phyloP scores from a whole-genome alignment of 1,139 yeast genomes.

The Waltiozyma sp. region DNA sequence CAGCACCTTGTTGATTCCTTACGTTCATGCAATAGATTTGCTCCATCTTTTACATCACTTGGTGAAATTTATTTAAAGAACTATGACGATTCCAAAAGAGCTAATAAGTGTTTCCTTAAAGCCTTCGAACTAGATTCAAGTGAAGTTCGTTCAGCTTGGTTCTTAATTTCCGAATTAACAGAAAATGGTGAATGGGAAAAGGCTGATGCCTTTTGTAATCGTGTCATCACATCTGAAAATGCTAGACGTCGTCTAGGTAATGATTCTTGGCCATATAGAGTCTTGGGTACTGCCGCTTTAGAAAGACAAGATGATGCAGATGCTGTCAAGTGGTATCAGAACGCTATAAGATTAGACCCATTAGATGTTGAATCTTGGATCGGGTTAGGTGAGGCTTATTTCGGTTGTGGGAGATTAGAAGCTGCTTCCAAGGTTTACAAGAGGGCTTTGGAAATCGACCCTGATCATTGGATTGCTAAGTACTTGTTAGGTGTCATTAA shows the following conservation, averaged over 20 bases:
- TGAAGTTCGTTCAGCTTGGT: slow-evolving; percentile 65
- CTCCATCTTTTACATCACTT: slow-evolving; percentile 70
- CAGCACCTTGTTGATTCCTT: slow-evolving; percentile 50
- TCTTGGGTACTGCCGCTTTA: slow-evolving; percentile 68
- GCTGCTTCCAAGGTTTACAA: slow-evolving; percentile 79
- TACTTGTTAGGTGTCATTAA: slow-evolving; percentile 60
- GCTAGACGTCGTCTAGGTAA: slow-evolving; percentile 40
- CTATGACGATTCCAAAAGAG: slow-evolving; percentile 51
- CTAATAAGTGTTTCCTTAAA: slow-evolving; percentile 78
- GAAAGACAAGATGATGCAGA: slow-evolving; percentile 64
- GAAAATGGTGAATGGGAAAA: slow-evolving; percentile 68
- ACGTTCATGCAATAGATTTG: slow-evolving; percentile 50
- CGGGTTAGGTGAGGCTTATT: slow-evolving; percentile 90
- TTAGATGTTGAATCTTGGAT: slow-evolving; percentile 76
- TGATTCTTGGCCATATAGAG: slow-evolving; percentile 74
- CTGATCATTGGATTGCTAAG: slow-evolving; percentile 46
- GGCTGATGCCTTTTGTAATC: slow-evolving; percentile 63
- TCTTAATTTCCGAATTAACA: slow-evolving; percentile 60
- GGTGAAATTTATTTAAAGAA: slow-evolving; percentile 59
- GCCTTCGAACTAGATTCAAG: slow-evolving; percentile 82
- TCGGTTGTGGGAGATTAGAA: slow-evolving; percentile 71
- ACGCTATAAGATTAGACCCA: slow-evolving; percentile 61
- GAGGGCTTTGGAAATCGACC: slow-evolving; percentile 46
- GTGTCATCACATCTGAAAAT: slow-evolving; percentile 52
- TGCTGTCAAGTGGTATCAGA: slow-evolving; percentile 85